Base-by-base conservation (phyloP, 106 monocot species). In the Phalaenopsis aphrodite region DNA sequence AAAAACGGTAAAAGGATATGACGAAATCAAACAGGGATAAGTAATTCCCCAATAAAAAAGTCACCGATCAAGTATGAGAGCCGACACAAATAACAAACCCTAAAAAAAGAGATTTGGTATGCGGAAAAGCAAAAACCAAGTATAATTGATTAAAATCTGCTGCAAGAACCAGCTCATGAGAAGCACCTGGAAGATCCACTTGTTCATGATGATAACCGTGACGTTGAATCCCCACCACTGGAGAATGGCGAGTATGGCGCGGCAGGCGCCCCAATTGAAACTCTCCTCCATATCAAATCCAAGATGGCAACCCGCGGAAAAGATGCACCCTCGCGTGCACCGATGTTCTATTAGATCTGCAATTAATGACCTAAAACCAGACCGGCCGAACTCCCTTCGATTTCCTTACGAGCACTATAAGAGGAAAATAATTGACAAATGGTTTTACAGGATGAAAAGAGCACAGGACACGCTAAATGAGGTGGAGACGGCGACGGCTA, bases 181-280 rank as follows among this genome's bases (percentile, higher is more conserved):
- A 42, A 78, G 17, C n/a, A 93, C 93, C 95, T 96, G 95, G 84
- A 96, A 96, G 87, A 96, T 96, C 95, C 95, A 96, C 81, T 96
- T 96, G 87, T 96, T 96, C 85, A 93, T 93, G 86, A 96, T 96
- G 82, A 96, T 96, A 23, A 96, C 95, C 23, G 91, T 96, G 81
- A 96, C 95, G 79, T 96, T 96, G 80, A 96, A 93, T 68, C 82
- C 95, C 95, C 95, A 96, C 95, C 95, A 96, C 83, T 96, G 95
- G 11, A 96, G 75, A 42, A 96, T 93, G 21, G 95, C 88, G 39
- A 90, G 84, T 9, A 93, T 18, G 15, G 95, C 83, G 4, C 89
- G 38, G 61, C 88, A 52, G 21, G 79, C 75, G 24, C 75, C 80
- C 85, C 82, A 85, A 48, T 83, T 77, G 78, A 43, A 16, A 21